Percentiles rank a stretch among this genome's conserved stretches.
phyloP scores from a whole-genome alignment of 805 yeast species.

The Pichia nakasei region DNA sequence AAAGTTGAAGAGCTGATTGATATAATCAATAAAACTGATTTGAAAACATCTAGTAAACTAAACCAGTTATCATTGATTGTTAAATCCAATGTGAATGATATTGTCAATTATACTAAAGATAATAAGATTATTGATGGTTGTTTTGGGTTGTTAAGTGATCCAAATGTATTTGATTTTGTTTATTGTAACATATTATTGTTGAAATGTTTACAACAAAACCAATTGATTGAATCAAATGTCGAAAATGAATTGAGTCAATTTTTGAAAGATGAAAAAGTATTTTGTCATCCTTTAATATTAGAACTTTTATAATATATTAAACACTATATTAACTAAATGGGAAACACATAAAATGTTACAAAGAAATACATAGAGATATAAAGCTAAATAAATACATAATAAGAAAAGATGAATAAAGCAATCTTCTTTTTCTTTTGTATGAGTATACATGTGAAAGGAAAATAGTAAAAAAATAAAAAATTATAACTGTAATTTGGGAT shows the following conservation, averaged over 20 bases:
- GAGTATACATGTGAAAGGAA: too few species aligned
- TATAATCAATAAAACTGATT: constrained; percentile 1
- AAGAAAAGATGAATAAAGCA: background rate
- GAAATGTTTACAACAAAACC: constrained; percentile 5
- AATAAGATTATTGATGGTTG: constrained; percentile 20
- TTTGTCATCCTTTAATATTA: constrained; percentile 14
- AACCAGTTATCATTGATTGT: background rate
- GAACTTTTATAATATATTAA: background rate
- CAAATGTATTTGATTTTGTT: constrained; percentile 16
- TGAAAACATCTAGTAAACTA: background rate
- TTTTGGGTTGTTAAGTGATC: constrained; percentile 24
- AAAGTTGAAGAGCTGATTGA: constrained; percentile 6
- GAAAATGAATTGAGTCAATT: background rate
- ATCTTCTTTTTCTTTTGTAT: background rate
- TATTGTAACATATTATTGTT: constrained; percentile 14
- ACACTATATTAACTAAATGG: background rate
- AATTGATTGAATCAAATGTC: background rate
- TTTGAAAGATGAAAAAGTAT: background rate
- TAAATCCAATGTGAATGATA: constrained; percentile 3
- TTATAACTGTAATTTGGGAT: too few species aligned
- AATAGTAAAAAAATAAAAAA: too few species aligned
- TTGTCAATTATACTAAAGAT: constrained; percentile 4
- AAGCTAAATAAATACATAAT: background rate
- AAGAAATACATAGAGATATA: background rate
- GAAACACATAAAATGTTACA: background rate